Evolutionary conservation across 441 rosid genomes (phyloP).

Genomic region (Croton setiger): DNA sequence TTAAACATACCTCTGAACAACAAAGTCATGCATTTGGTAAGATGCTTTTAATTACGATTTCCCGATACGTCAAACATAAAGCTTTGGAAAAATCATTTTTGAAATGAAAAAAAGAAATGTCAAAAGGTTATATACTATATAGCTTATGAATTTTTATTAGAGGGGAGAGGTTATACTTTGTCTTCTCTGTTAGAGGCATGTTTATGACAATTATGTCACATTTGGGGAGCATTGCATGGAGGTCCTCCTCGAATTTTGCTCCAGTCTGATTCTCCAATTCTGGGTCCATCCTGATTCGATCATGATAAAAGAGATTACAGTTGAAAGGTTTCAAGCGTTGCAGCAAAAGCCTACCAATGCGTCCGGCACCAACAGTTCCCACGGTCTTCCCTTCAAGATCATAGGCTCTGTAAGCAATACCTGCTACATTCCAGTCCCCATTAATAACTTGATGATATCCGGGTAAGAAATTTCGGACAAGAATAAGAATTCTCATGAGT

Average conservation of each 20-base stretch:
- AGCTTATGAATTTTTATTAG: not conserved
- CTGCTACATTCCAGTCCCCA: conserved; percentile 94
- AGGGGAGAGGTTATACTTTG: conserved; percentile 35
- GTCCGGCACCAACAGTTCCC: conserved; percentile 87
- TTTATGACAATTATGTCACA: conserved; percentile 81
- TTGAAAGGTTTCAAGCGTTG: conserved; percentile 89
- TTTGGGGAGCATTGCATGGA: conserved; percentile 73
- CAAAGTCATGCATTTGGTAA: not conserved
- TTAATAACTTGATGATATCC: conserved; percentile 71
- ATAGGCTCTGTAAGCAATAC: conserved; percentile 71
- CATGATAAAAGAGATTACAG: conserved; percentile 83
- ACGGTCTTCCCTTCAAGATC: conserved; percentile 96
- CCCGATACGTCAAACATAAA: not conserved
- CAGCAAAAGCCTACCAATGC: conserved; percentile 84
- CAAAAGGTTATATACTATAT: not conserved
- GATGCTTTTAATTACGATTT: not conserved
- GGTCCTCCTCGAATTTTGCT: conserved; percentile 76
- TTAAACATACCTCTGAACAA: conserved; percentile 65
- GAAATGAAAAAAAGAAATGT: not conserved
- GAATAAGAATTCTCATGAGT: conserved; percentile 90
- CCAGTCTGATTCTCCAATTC: conserved; percentile 69
- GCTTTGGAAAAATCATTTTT: not conserved
- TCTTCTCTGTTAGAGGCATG: conserved; percentile 84
- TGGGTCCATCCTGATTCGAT: conserved; percentile 69
- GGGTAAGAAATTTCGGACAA: conserved; percentile 79